These are phyloP conservation scores for Zygosaccharomyces gambellarensis DNA, from an alignment of 805 yeast species.

Conservation along the genomic window DNA sequence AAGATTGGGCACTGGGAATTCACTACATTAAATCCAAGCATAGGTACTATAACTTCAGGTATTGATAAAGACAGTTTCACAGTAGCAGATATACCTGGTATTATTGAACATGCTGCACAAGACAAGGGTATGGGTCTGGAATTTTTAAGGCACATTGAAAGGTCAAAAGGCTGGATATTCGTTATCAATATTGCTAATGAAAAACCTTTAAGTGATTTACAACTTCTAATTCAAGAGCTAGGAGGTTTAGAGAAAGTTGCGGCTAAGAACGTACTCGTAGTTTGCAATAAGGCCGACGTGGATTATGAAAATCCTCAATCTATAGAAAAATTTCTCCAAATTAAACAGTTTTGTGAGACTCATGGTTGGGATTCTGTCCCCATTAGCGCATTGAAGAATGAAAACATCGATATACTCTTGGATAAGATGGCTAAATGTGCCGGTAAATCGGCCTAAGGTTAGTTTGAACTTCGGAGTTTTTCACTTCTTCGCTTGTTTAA, in stretches of 20 bases:
- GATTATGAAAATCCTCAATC: constrained; percentile 38
- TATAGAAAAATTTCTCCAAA: constrained; percentile 41
- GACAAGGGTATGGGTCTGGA: constrained; percentile 93
- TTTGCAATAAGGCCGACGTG: constrained; percentile 93
- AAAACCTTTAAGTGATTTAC: constrained; percentile 63
- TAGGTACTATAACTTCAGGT: constrained; percentile 76
- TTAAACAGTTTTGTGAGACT: constrained; percentile 43
- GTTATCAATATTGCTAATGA: constrained; percentile 70
- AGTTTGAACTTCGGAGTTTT: neutral
- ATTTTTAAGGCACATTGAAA: constrained; percentile 85
- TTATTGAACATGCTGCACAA: constrained; percentile 78
- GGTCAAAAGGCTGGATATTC: constrained; percentile 85
- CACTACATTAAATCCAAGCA: constrained; percentile 86
- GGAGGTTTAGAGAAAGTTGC: constrained; percentile 54
- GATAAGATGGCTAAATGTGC: constrained; percentile 59
- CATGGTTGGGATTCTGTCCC: constrained; percentile 70
- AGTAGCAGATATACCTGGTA: constrained; percentile 97
- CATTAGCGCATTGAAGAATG: constrained; percentile 70
- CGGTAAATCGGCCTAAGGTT: neutral
- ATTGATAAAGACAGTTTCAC: constrained; percentile 66
- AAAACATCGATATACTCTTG: constrained; percentile 68
- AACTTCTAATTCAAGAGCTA: constrained; percentile 61
- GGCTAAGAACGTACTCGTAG: constrained; percentile 63
- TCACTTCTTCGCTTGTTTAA: neutral
- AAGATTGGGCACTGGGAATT: constrained; percentile 96